Percentiles rank a stretch among this genome's conserved stretches.
Evolutionary conservation across 495 filamentous ascomycete genomes (phyloP).

Genomic region (Aspergillus kassunensis): DNA sequence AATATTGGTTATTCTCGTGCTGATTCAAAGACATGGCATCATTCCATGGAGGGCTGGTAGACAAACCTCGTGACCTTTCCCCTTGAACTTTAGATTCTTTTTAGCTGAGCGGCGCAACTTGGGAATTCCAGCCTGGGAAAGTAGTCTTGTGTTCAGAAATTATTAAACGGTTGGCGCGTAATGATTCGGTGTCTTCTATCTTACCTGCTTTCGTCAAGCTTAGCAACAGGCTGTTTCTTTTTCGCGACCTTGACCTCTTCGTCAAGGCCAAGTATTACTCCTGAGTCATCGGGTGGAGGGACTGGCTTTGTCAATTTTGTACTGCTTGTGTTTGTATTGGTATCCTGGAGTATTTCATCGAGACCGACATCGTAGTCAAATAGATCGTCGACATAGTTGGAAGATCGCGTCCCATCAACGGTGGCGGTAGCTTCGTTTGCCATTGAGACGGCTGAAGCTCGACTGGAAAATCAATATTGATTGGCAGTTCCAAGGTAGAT

Average conservation of each 20-base stretch:
- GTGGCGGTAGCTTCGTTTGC: constrained; percentile 12
- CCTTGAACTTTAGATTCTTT: constrained; percentile 73
- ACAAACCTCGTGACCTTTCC: constrained; percentile 87
- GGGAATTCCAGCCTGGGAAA: constrained; percentile 78
- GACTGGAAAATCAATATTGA: background rate
- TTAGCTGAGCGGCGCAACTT: constrained; percentile 70
- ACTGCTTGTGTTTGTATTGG: constrained; percentile 27
- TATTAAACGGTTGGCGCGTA: background rate
- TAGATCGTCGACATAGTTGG: constrained; percentile 53
- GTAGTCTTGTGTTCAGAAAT: constrained; percentile 47
- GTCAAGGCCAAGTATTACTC: constrained; percentile 65
- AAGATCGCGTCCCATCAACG: constrained; percentile 14
- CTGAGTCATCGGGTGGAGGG: constrained; percentile 28
- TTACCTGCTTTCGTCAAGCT: constrained; percentile 78
- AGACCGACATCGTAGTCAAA: constrained; percentile 68
- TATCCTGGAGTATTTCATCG: constrained; percentile 45
- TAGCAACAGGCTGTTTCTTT: constrained; percentile 70
- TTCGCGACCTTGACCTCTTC: constrained; percentile 79
- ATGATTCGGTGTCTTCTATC: constrained; percentile 5
- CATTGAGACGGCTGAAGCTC: background rate
- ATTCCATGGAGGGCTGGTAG: background rate
- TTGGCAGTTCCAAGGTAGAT: too few species aligned
- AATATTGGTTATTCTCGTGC: background rate
- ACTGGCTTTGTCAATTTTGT: constrained; percentile 25
- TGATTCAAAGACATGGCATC: background rate